A percentile compares a stretch with the other conserved stretches of the same genome.
Evolutionary conservation across 2,329 filamentous ascomycete genomes (phyloP).

Genomic region (Cladophialophora chaetospira): DNA sequence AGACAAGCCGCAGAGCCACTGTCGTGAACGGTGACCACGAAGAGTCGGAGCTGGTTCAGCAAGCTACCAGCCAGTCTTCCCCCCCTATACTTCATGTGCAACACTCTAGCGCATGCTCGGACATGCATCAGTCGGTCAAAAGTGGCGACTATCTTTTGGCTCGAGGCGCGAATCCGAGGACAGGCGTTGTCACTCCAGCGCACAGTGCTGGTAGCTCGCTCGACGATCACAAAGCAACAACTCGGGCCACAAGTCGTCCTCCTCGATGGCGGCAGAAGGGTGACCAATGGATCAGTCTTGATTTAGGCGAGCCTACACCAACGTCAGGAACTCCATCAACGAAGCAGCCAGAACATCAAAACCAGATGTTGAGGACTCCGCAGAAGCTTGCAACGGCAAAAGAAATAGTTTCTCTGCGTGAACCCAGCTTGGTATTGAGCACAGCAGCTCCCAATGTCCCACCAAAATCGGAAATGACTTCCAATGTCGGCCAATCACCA

Average conservation of each 20-base stretch:
- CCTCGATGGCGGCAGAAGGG: constrained; percentile 40
- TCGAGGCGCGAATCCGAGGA: constrained; percentile 40
- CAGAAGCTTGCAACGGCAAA: constrained; percentile 11
- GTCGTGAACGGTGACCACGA: constrained; percentile 7
- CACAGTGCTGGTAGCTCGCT: constrained; percentile 33
- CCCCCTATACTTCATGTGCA: neutral
- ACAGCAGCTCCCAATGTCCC: neutral
- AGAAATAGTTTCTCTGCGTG: neutral
- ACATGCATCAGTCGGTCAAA: constrained; percentile 29
- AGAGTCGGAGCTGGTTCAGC: neutral
- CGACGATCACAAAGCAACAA: constrained; percentile 22
- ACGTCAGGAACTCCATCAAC: constrained; percentile 15
- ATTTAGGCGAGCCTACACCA: constrained; percentile 35
- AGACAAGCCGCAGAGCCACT: constrained; percentile 8
- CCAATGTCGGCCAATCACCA: neutral
- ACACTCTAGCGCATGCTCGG: neutral
- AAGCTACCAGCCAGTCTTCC: neutral
- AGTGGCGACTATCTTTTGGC: constrained; percentile 40
- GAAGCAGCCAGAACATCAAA: constrained; percentile 6
- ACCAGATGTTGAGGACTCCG: constrained; percentile 15
- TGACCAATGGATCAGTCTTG: constrained; percentile 41
- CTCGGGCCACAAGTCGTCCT: constrained; percentile 21
- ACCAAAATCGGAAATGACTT: neutral
- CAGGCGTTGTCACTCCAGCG: constrained; percentile 42
- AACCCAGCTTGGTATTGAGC: neutral